Base-by-base conservation (phyloP, 257 asterid genomes). In the Striga asiatica region DNA sequence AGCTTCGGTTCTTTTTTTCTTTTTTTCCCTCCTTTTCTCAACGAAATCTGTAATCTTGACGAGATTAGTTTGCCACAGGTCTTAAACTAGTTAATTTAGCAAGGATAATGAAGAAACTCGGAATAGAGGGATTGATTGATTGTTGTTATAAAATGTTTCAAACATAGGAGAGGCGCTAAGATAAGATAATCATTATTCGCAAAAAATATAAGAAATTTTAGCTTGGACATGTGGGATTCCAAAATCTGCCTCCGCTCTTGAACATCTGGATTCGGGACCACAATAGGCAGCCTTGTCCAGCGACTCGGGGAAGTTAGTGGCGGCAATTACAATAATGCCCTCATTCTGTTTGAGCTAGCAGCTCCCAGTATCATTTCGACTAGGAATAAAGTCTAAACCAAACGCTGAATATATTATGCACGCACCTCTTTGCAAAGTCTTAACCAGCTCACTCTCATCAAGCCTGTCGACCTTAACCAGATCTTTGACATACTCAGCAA, bases 191-290 rank as follows among this genome's bases (percentile, higher is more conserved):
- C 39, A 34, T 11, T 34, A 8, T 11, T 3, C 12, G 0, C 12
- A 32, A 32, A 6, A 3, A 32, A 32, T 6, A 32, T 32, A 32
- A n/a, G 8, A 88, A 3, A 21, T 55, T 43, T 38, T 77, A 88
- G 94, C 94, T 88, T 84, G 5, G 94, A 76, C 94, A 88, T 84
- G 71, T 88, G 95, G 28, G 88, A 73, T 62, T 88, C 97, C 76
- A 88, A 39, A 56, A 88, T 88, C 78, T 88, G 97, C 68, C 87
- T 84, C 66, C 97, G 77, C 8, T 95, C 93, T 73, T 88, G 95
- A 54, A 84, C 94, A 66, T 88, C 97, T 22, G 97, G 97, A 66
- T 88, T 82, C n/a, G 97, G 97, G 25, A 88, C 97, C 62, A 85
- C 91, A 61, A 88, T 75, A 64, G 84, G 80, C 27, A 91, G 97